phyloP scores from a whole-genome alignment of 768 basidiomycete species.

The Gymnopilus dilepis region DNA sequence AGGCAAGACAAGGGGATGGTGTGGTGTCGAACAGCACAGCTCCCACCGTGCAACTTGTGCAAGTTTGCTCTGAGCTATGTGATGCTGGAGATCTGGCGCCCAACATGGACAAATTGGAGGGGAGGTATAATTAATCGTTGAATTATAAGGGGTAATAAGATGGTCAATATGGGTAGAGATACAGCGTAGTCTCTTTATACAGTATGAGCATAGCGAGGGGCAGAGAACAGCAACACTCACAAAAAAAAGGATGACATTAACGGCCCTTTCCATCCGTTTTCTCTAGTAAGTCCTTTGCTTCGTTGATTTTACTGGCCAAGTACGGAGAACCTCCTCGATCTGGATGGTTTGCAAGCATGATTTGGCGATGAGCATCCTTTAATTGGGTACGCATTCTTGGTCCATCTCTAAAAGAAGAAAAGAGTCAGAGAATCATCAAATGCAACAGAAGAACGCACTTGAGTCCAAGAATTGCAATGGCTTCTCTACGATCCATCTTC shows the following conservation, averaged over 20 bases:
- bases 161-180: conserved; percentile 7
- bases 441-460: conserved; percentile 61
- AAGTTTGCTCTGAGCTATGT: too few relatives aligned
- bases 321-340: conserved; percentile 99
- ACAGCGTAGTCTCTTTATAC: not conserved
- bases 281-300: conserved; percentile 92
- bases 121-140: conserved; percentile 3
- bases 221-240: conserved; percentile 7
- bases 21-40: too few relatives aligned
- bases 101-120: not conserved
- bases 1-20: too few relatives aligned
- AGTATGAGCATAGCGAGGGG: not conserved
- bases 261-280: conserved; percentile 66
- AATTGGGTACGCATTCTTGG: conserved; percentile 74
- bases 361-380: conserved; percentile 94
- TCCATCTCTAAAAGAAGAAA: conserved; percentile 65
- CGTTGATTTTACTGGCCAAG: conserved; percentile 97
- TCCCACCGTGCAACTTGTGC: too few relatives aligned
- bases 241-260: conserved; percentile 21
- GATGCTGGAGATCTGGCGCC: too few relatives aligned
- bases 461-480: conserved; percentile 87
- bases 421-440: conserved; percentile 6
- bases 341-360: conserved; percentile 99
- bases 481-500: conserved; percentile 97
- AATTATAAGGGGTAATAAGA: conserved; percentile 7